These are phyloP conservation scores for Phialophora macrospora DNA, from an alignment of 2,329 filamentous ascomycete species.

Conservation along the genomic window DNA sequence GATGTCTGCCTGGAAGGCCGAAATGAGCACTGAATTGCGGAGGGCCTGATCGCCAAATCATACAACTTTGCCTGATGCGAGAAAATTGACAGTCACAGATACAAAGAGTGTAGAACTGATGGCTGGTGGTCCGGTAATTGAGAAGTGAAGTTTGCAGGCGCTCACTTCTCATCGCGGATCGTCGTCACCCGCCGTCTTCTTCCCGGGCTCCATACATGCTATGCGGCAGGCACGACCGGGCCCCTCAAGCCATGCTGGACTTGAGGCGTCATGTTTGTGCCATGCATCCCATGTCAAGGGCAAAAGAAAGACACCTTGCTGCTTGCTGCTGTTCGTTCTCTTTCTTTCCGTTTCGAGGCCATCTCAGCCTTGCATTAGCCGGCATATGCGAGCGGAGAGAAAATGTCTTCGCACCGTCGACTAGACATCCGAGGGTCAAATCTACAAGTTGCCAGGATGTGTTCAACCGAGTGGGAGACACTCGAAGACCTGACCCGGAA, in stretches of 20 bases:
- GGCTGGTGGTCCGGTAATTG: background rate
- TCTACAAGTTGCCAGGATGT: constrained; percentile 3
- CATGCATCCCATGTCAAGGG: background rate
- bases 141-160: background rate
- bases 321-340: background rate
- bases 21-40: background rate
- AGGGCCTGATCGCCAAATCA: constrained; percentile 2
- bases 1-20: constrained; percentile 9
- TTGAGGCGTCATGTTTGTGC: background rate
- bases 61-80: constrained; percentile 8
- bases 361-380: constrained; percentile 5
- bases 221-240: constrained; percentile 6
- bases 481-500: background rate
- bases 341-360: background rate
- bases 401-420: background rate
- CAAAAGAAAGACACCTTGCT: background rate
- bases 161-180: background rate
- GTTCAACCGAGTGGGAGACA: background rate
- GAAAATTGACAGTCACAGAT: constrained; percentile 1
- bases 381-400: background rate
- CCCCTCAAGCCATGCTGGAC: background rate
- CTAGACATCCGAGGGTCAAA: background rate
- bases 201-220: background rate
- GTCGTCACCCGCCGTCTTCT: background rate
- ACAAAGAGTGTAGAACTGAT: background rate